These are phyloP conservation scores for Pythium biforme DNA, from an alignment of 352 stramenopile genomes.

Conservation along the genomic window DNA sequence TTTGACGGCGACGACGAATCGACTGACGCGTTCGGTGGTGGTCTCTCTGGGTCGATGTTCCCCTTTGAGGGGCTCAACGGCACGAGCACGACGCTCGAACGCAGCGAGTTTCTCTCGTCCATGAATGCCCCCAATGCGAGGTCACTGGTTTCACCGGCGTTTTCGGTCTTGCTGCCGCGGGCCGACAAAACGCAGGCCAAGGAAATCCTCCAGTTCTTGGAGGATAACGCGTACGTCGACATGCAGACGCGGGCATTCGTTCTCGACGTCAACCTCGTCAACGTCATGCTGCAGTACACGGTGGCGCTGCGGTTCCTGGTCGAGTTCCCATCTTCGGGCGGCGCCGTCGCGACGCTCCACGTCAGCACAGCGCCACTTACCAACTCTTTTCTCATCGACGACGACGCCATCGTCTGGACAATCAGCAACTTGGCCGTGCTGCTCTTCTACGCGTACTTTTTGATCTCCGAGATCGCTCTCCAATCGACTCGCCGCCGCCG, in stretches of 20 bases:
- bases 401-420: slow-evolving; percentile 28
- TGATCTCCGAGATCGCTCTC: slow-evolving; percentile 41
- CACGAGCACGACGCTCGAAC: slow-evolving; percentile 34
- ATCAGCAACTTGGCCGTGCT: slow-evolving; percentile 34
- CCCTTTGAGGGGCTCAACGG: slow-evolving; percentile 35
- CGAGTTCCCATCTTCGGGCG: slow-evolving; percentile 43
- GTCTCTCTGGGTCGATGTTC: slow-evolving; percentile 19
- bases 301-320: slow-evolving; percentile 43
- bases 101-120: slow-evolving; percentile 38
- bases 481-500: slow-evolving; percentile 29
- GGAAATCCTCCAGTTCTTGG: slow-evolving; percentile 28
- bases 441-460: slow-evolving; percentile 46
- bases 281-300: slow-evolving; percentile 45
- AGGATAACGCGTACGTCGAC: slow-evolving; percentile 39
- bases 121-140: slow-evolving; percentile 29
- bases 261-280: slow-evolving; percentile 50
- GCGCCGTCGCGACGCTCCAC: slow-evolving; percentile 31
- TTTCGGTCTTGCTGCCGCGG: slow-evolving; percentile 39
- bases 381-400: slow-evolving; percentile 39
- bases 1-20: slow-evolving; percentile 27
- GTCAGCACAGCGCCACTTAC: slow-evolving; percentile 36
- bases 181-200: slow-evolving; percentile 17
- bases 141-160: slow-evolving; percentile 40
- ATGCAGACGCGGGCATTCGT: slow-evolving; percentile 38
- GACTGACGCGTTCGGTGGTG: slow-evolving; percentile 17